Evolutionary conservation across 305 asterid genomes (phyloP), one percentile per base, ranked within the genome.

Genomic region (Withania somnifera): DNA sequence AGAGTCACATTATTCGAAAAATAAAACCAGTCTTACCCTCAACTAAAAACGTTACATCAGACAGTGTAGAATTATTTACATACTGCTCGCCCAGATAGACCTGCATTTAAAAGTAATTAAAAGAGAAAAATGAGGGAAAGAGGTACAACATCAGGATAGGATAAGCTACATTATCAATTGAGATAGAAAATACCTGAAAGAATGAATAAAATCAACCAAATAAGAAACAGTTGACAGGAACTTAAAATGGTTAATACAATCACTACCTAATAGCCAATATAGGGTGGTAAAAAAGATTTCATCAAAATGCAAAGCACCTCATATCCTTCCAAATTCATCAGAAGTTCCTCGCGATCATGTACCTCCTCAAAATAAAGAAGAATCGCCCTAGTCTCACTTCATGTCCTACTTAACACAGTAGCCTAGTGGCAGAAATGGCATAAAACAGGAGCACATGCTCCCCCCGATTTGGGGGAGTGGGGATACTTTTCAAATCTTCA

Each of bases 81-180:
- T 87, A 97, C 85, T 94, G 91, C 88, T 97, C 99, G 7, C 98
- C 98, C 90, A 97, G 87, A 88, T 93, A 94, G 81, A 97, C 98
- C 98, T 97, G 97, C 86, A 86, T 71, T 73, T 26, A 73, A 47
- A 26, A 4, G 26, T 47, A 47, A 75, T 75, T 75, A 50, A 2
- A 50, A 75, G 61, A 26, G 61, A 26, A 26, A 40, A 73, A 73
- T 45, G 40, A 73, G 79, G 60, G 5, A 8, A 45, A 11, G 15
- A 73, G 45, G 45, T 50, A 75, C 47, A 50, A 51, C 28, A 75
- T 17, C 15, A 10, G 79, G 61, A 47, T 26, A 61, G 79, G 26
- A 47, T 75, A 50, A 71, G 79, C 61, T 26, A 24, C 42, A 75
- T 28, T 28, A 75, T 26, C 26, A 75, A 50, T 75, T 50, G 80